Evolutionary conservation across 495 filamentous ascomycete species (phyloP).

Genomic region (Haplographium delicatum): DNA sequence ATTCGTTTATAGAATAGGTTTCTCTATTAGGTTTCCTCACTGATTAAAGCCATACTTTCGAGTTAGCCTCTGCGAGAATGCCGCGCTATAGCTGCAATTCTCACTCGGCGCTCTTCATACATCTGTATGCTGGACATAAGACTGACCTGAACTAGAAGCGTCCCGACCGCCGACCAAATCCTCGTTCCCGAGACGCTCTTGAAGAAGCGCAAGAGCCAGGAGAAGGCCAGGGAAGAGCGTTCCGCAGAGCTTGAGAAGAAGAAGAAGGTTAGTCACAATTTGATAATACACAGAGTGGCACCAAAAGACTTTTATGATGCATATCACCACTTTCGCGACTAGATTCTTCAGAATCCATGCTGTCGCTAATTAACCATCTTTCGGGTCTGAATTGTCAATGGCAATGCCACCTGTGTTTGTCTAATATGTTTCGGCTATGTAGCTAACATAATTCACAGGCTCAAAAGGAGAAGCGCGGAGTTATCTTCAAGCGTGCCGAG

Average conservation of each 20-base stretch:
- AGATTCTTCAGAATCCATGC: conserved; percentile 77
- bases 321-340: conserved; percentile 78
- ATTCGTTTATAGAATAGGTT: not conserved
- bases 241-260: conserved; percentile 73
- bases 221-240: conserved; percentile 90
- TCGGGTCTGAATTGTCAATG: conserved; percentile 79
- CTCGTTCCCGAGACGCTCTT: conserved; percentile 96
- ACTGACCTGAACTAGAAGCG: conserved; percentile 52
- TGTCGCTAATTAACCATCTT: conserved; percentile 99
- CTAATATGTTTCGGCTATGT: not conserved
- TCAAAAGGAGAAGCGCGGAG: conserved; percentile 93
- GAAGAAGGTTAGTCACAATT: conserved; percentile 70
- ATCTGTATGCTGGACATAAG: conserved; percentile 59
- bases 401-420: conserved; percentile 18
- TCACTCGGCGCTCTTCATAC: conserved; percentile 73
- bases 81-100: conserved; percentile 78
- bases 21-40: conserved; percentile 46
- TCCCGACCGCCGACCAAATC: conserved; percentile 86
- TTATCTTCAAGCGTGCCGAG: conserved; percentile 99
- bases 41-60: conserved; percentile 70
- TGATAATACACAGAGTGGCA: conserved; percentile 37
- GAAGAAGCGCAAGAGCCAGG: conserved; percentile 99
- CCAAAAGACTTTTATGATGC: conserved; percentile 51
- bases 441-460: conserved; percentile 48
- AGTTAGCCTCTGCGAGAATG: conserved; percentile 85